A percentile compares a stretch with the other conserved stretches of the same genome.
Conservation (phyloP, 1,139 yeast genomes). For the Diutina neorugosa region DNA sequence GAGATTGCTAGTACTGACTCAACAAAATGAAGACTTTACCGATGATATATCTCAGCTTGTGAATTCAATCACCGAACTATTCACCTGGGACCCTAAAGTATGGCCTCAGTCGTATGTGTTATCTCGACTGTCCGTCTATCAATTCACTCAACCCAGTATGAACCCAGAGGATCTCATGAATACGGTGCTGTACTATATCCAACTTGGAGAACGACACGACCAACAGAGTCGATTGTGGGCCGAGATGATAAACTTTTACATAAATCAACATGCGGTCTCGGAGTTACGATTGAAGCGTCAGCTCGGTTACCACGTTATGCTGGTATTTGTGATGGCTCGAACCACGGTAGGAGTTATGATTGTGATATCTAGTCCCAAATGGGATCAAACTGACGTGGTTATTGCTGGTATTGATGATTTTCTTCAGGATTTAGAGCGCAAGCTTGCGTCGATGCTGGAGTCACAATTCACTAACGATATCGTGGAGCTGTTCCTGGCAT, state of each 20-base stretch:
- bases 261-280: conserved; percentile 26
- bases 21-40: conserved; percentile 12
- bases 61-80: background rate
- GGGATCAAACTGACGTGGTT: conserved; percentile 23
- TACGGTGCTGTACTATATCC: conserved; percentile 38
- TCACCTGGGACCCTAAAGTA: background rate
- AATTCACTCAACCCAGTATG: conserved; percentile 21
- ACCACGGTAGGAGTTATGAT: conserved; percentile 45
- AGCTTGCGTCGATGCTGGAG: conserved; percentile 14
- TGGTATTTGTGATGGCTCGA: conserved; percentile 41
- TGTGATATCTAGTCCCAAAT: conserved; percentile 36
- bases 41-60: conserved; percentile 12
- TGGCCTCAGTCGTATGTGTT: background rate
- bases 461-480: conserved; percentile 19
- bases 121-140: conserved; percentile 11
- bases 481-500: conserved; percentile 19
- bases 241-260: conserved; percentile 28
- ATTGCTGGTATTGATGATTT: conserved; percentile 31
- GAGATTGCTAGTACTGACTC: conserved; percentile 8
- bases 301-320: conserved; percentile 34
- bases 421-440: conserved; percentile 23
- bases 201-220: conserved; percentile 37
- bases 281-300: conserved; percentile 41
- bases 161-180: conserved; percentile 35
- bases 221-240: conserved; percentile 22